Conservation (phyloP, 305 asterid species). For the Rubia balearica region DNA sequence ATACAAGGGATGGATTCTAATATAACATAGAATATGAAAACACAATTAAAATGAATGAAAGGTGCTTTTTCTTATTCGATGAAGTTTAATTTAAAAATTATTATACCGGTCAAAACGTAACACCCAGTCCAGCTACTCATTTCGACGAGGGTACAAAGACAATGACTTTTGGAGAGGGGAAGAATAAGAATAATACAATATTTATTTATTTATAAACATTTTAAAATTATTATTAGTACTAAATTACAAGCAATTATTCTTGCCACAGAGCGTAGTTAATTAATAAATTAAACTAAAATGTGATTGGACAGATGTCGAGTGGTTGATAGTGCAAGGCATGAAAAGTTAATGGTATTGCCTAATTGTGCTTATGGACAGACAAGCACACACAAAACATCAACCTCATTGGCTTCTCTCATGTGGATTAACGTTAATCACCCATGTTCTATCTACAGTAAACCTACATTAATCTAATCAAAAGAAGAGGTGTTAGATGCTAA, state of each 20-base stretch:
- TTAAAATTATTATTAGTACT: background rate
- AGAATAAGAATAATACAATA: slow-evolving; percentile 10
- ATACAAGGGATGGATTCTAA: too few relatives aligned
- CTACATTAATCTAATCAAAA: background rate
- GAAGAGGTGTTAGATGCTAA: background rate
- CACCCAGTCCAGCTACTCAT: background rate
- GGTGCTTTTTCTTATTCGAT: background rate
- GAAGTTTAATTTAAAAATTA: background rate
- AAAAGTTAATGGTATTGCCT: slow-evolving; percentile 18
- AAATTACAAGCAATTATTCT: slow-evolving; percentile 7
- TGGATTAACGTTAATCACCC: slow-evolving; percentile 8
- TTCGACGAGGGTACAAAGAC: background rate
- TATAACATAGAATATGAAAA: too few relatives aligned
- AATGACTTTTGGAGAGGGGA: slow-evolving; percentile 14
- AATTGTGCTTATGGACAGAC: slow-evolving; percentile 23
- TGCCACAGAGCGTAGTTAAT: slow-evolving; percentile 9
- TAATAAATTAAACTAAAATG: background rate
- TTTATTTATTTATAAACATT: too few relatives aligned
- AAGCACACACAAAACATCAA: slow-evolving; percentile 24
- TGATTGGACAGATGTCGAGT: slow-evolving; percentile 24
- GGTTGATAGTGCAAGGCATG: slow-evolving; percentile 23
- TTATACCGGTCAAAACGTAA: background rate
- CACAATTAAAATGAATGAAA: background rate
- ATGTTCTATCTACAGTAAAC: slow-evolving; percentile 14
- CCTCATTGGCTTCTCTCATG: slow-evolving; percentile 32